Percentiles rank a stretch among this genome's conserved stretches.
phyloP scores from a whole-genome alignment of 2,329 filamentous ascomycete genomes.

The Calonectria fujianensis region DNA sequence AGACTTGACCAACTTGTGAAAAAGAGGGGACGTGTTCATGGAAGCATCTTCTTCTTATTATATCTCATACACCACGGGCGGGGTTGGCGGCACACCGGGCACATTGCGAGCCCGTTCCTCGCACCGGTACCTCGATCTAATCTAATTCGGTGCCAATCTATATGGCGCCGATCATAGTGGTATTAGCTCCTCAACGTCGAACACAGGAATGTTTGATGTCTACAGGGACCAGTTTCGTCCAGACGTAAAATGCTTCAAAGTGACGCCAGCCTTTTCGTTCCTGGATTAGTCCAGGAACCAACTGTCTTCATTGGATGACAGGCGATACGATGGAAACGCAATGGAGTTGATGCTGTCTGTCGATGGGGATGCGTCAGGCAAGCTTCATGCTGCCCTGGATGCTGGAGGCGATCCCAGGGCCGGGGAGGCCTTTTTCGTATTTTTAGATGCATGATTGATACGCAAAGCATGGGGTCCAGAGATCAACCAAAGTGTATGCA shows the following conservation, averaged over 20 bases:
- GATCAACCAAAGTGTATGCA: background rate
- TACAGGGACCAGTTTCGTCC: conserved; percentile 14
- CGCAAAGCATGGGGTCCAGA: background rate
- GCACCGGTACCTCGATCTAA: conserved; percentile 26
- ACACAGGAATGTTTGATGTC: conserved; percentile 34
- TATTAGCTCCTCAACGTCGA: conserved; percentile 30
- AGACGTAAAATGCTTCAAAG: conserved; percentile 33
- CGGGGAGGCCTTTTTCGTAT: conserved; percentile 6
- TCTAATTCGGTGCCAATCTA: conserved; percentile 32
- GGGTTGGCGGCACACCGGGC: conserved; percentile 16
- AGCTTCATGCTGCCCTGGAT: background rate
- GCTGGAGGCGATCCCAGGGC: conserved; percentile 1
- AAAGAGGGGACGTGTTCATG: conserved; percentile 36
- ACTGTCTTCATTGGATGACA: background rate
- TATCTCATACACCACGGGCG: conserved; percentile 24
- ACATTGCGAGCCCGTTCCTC: conserved; percentile 18
- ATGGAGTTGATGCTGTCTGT: too few species aligned
- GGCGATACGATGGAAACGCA: background rate
- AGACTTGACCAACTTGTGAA: conserved; percentile 12
- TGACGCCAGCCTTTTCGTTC: background rate
- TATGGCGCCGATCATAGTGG: conserved; percentile 31
- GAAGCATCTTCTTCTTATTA: conserved; percentile 29
- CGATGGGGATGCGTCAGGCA: background rate
- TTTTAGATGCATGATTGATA: conserved; percentile 9
- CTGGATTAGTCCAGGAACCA: background rate